Evolutionary conservation across 306 rosid genomes (phyloP), one percentile per base, ranked within the genome.

Genomic region (Cucumis melo): DNA sequence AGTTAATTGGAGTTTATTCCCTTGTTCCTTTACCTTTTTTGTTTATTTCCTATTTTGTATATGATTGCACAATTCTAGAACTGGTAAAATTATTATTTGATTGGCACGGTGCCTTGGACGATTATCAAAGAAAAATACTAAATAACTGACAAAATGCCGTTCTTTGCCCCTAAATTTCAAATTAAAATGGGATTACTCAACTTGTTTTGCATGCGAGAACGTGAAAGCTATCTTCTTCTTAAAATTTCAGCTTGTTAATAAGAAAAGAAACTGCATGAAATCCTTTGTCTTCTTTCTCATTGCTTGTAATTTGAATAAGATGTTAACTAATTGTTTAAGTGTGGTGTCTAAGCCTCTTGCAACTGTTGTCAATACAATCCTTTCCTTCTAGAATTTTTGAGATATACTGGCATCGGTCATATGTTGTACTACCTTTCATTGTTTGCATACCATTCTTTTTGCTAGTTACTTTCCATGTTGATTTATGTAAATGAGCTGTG

Each of bases 401-500:
- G 81, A 82, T 75, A 70, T 23, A 27, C 73, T 82, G 79, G 61
- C 76, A 76, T 65, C 59, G 84, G 73, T 72, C 77, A 36, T 60
- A 68, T 83, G 42, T 23, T 70, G 83, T 56, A 66, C 79, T 76
- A 78, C 73, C 79, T 77, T 71, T 29, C 65, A 27, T 32, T 39
- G 16, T 61, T 39, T 57, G n/a, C 27, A 39, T 73, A 64, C 76
- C 32, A 48, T 74, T 60, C 64, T 77, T 76, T 54, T 65, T 80
- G 78, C 73, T 48, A 14, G 65, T 76, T 58, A 65, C 60, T 84
- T 44, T 73, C 3, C 41, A 64, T 65, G 21, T 23, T 39, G 38
- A 27, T 78, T 84, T 57, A 82, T 79, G 83, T 85, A 76, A 74
- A 84, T 82, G 74, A 72, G 48, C 34, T 38, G 79, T 65, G 81